Base-by-base conservation (phyloP, 352 stramenopile genomes). In the Pythium periplocum region DNA sequence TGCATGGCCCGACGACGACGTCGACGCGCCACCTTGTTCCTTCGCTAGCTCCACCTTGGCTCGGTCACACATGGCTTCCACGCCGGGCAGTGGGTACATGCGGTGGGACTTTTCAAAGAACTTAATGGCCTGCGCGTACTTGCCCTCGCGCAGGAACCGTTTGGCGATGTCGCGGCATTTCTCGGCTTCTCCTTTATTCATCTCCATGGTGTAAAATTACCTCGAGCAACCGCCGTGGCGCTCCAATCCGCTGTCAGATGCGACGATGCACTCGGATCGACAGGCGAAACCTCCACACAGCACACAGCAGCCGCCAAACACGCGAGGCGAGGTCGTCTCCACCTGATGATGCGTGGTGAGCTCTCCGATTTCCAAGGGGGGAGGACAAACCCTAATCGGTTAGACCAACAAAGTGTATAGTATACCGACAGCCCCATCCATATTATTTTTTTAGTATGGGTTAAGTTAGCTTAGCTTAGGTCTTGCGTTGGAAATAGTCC, bases 91-190 rank as follows among this genome's bases (percentile, higher is more conserved):
- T 33, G 86, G 86, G 57, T 85, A 97, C 67, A 97, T 83, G 45
- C 83, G 86, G 43, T 93, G 71, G 17, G 86, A 96, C 66, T 96
- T 97, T 38, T 96, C 83, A 51, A 97, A 96, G 63, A 95, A 97
- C 71, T 95, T 96, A 50, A 93, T 69, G n/a, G 89, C 87, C 57
- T 96, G 87, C 51, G 72, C 69, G 66, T 75, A 95, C 57, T 92
- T 90, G 42, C 86, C 79, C n/a, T 86, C 62, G 62, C 82, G 82
- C 53, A 97, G 45, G 49, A 90, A 80, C 59, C 84, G 88, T 68
- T 96, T 95, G 56, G 70, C 89, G 42, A 97, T 83, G 32, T 96
- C 87, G 55, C 87, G 81, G 73, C 87, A 96, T 62, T 95, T 95
- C 73, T 97, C 87, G 56, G 89, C 89, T 59, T 97, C 89, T 58